These are phyloP conservation scores for Monosporascus cannonballus DNA, from an alignment of 2,329 filamentous ascomycete genomes.

Conservation along the genomic window DNA sequence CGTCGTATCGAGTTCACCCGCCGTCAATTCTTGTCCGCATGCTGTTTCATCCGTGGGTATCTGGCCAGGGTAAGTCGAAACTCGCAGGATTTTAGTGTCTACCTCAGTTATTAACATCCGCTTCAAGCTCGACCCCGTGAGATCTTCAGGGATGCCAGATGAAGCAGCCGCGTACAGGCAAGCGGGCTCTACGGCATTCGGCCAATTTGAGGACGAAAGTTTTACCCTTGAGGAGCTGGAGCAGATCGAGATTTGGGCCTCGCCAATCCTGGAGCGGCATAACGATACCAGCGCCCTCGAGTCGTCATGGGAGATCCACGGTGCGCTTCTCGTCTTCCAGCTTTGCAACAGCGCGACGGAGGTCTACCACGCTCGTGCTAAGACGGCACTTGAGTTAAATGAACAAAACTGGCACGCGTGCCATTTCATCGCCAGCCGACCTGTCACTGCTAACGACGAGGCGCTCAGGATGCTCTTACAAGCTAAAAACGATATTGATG, in stretches of 20 bases:
- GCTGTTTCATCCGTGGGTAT: constrained; percentile 23
- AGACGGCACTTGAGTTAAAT: constrained; percentile 20
- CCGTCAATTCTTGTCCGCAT: constrained; percentile 20
- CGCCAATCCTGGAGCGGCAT: constrained; percentile 8
- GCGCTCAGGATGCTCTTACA: constrained; percentile 18
- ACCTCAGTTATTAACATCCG: constrained; percentile 7
- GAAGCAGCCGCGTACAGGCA: constrained; percentile 12
- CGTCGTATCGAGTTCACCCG: constrained; percentile 20
- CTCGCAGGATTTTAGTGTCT: neutral
- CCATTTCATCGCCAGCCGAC: constrained; percentile 22
- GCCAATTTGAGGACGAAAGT: constrained; percentile 12
- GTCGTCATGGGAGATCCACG: constrained; percentile 25
- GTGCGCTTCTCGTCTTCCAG: constrained; percentile 22
- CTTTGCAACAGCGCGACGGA: constrained; percentile 16
- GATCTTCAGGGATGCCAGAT: constrained; percentile 15
- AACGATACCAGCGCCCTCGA: constrained; percentile 13
- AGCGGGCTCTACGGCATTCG: constrained; percentile 1
- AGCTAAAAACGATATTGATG: constrained; percentile 20
- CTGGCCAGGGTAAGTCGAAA: constrained; percentile 18
- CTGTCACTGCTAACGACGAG: constrained; percentile 16
- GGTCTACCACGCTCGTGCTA: constrained; percentile 19
- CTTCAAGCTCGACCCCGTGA: constrained; percentile 17
- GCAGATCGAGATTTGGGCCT: constrained; percentile 21
- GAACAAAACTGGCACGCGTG: constrained; percentile 24
- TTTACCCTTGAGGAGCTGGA: constrained; percentile 16